Evolutionary conservation across 2,329 filamentous ascomycete species (phyloP), one percentile per base, ranked within the genome.

Genomic region (Neofusicoccum cordaticola): DNA sequence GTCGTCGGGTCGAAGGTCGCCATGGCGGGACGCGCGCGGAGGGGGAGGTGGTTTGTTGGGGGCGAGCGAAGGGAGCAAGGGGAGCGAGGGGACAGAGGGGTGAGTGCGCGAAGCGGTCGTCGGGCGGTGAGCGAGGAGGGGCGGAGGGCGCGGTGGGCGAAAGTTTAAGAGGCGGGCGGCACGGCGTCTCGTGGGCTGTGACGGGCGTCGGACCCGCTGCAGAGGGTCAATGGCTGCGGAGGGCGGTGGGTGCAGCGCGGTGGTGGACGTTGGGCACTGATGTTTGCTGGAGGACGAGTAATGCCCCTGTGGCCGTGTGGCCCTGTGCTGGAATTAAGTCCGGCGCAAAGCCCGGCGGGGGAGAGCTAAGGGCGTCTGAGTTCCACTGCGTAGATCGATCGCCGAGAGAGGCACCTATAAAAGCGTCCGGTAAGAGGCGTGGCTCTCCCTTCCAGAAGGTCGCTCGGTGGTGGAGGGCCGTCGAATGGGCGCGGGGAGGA

Each of bases 1-100:
- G 90, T 94, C 64, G 88, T 83, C 61, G 90, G 90, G 78, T 95
- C 90, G 74, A 87, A 81, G 63, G 83, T 79, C 71, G 87, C 83
- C 88, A 90, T 90, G 58, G 65, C 75, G 51, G 50, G 22, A 37
- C 56, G 34, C 22, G 12, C 6, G 31, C 31, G 65, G 41, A 17
- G 11, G 57, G 50, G 8, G 17, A 19, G 19, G 19, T 17, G 35
- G 27, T 22, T 22, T 37, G 31, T 17, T 17, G 9, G 27, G 35
- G 15, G 19, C 2, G 19, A 13, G n/a, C 11, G 39, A n/a, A n/a
- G 50, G 17, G 50, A 17, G 50, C 19, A 41, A 41, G 22, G 22
- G 13, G 39, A 27, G n/a, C 15, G 41, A 7, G 44, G 13, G 48
- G 9, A 22, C 2, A 42, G 42, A 19, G 34, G 17, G 60, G 48